phyloP scores from a whole-genome alignment of 805 yeast species.

The Schwanniomyces vanrijiae region DNA sequence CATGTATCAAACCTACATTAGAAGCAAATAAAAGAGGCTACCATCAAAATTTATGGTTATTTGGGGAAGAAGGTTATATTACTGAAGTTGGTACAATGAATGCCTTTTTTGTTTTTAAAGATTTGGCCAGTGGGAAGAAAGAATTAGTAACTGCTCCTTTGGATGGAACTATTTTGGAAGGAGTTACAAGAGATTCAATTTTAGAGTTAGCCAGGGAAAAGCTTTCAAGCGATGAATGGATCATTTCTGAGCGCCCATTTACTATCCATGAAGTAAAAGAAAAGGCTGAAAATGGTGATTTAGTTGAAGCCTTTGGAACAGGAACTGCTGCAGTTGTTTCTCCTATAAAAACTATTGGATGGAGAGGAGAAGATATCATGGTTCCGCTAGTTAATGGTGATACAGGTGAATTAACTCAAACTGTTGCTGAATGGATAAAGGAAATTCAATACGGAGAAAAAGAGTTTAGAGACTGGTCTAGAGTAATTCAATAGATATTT shows the following conservation, averaged over 20 bases:
- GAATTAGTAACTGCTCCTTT: constrained; percentile 95
- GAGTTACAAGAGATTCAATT: constrained; percentile 93
- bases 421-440: constrained; percentile 81
- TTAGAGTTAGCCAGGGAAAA: constrained; percentile 73
- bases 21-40: constrained; percentile 90
- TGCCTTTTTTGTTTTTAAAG: constrained; percentile 81
- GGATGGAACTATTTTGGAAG: constrained; percentile 96
- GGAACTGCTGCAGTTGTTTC: constrained; percentile 98
- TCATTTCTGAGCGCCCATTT: constrained; percentile 69
- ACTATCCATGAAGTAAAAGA: constrained; percentile 75
- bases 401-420: constrained; percentile 78
- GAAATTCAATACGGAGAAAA: constrained; percentile 87
- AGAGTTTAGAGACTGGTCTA: constrained; percentile 58
- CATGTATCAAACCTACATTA: constrained; percentile 86
- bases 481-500: constrained; percentile 27
- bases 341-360: constrained; percentile 87
- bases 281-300: constrained; percentile 74
- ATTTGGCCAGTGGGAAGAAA: constrained; percentile 79
- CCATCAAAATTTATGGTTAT: constrained; percentile 95
- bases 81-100: constrained; percentile 99
- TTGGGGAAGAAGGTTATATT: constrained; percentile 80
- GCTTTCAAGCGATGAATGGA: constrained; percentile 78
- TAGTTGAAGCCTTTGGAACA: constrained; percentile 93
- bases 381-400: constrained; percentile 83
- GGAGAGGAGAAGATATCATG: constrained; percentile 65